Conservation (phyloP, 306 rosid genomes). For the Heteromeles arbutifolia region DNA sequence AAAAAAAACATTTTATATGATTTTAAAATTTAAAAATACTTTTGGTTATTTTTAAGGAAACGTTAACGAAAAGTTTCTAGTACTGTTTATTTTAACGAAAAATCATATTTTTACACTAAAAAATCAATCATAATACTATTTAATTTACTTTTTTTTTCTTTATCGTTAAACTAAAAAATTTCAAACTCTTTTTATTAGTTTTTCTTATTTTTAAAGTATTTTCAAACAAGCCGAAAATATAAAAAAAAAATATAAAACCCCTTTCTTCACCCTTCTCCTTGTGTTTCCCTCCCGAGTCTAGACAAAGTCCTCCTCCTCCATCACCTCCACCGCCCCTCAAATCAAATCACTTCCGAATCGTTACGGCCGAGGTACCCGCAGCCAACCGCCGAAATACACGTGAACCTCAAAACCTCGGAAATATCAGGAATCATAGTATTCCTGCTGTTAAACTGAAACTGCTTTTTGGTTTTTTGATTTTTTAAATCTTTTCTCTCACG, state of each 20-base stretch:
- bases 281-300: slow-evolving; percentile 9
- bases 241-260: not conserved
- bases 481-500: not conserved
- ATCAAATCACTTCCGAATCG: not conserved
- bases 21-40: too few relatives aligned
- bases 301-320: not conserved
- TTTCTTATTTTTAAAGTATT: too few relatives aligned
- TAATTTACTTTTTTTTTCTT: too few relatives aligned
- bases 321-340: not conserved
- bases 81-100: too few relatives aligned
- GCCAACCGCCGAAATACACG: not conserved
- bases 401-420: not conserved
- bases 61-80: too few relatives aligned
- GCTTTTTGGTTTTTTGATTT: not conserved
- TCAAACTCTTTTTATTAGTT: too few relatives aligned
- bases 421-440: not conserved
- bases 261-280: not conserved
- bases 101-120: too few relatives aligned
- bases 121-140: too few relatives aligned
- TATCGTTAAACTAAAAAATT: too few relatives aligned
- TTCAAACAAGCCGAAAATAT: too few relatives aligned
- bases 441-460: not conserved
- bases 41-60: too few relatives aligned
- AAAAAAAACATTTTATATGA: too few relatives aligned
- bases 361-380: not conserved